Evolutionary conservation across 768 basidiomycete genomes (phyloP).

Genomic region (Lactifluus hygrophoroides): DNA sequence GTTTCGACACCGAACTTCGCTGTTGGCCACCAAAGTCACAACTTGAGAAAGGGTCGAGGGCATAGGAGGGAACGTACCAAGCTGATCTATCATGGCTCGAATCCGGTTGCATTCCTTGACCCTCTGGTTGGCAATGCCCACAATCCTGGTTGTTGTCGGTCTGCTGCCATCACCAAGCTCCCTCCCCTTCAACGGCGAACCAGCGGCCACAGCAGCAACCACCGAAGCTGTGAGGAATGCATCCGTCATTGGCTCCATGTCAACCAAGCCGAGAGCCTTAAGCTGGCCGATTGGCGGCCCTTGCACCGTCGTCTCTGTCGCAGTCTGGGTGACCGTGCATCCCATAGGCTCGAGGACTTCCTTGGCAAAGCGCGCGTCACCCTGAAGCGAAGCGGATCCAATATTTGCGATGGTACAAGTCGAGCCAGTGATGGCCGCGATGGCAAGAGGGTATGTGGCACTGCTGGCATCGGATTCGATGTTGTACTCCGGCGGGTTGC

Average conservation of each 20-base stretch:
- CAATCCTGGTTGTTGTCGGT: slow-evolving; percentile 60
- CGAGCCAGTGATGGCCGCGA: slow-evolving; percentile 97
- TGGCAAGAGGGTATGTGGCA: slow-evolving; percentile 94
- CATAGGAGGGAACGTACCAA: slow-evolving; percentile 49
- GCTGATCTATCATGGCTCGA: slow-evolving; percentile 90
- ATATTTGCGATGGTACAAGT: slow-evolving; percentile 91
- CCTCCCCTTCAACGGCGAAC: slow-evolving; percentile 41
- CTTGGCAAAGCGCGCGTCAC: slow-evolving; percentile 94
- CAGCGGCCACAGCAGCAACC: slow-evolving; percentile 72
- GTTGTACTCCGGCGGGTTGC: slow-evolving; percentile 70
- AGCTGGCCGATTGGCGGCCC: slow-evolving; percentile 81
- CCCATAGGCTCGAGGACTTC: slow-evolving; percentile 94
- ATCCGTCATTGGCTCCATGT: slow-evolving; percentile 99
- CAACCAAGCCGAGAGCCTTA: slow-evolving; percentile 75
- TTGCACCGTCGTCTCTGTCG: slow-evolving; percentile 80
- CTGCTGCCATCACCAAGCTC: slow-evolving; percentile 28
- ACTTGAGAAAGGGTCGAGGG: background rate
- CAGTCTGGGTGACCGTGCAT: slow-evolving; percentile 82
- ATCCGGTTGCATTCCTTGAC: slow-evolving; percentile 99
- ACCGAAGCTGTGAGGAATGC: slow-evolving; percentile 95
- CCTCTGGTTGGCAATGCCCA: slow-evolving; percentile 94
- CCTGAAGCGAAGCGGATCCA: slow-evolving; percentile 84
- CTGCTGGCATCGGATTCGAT: slow-evolving; percentile 95
- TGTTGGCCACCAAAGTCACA: slow-evolving; percentile 25
- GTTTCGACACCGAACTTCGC: slow-evolving; percentile 94